A percentile compares a stretch with the other conserved stretches of the same genome.
Evolutionary conservation across 805 yeast genomes (phyloP).

Genomic region (Kluyveromyces lactis): DNA sequence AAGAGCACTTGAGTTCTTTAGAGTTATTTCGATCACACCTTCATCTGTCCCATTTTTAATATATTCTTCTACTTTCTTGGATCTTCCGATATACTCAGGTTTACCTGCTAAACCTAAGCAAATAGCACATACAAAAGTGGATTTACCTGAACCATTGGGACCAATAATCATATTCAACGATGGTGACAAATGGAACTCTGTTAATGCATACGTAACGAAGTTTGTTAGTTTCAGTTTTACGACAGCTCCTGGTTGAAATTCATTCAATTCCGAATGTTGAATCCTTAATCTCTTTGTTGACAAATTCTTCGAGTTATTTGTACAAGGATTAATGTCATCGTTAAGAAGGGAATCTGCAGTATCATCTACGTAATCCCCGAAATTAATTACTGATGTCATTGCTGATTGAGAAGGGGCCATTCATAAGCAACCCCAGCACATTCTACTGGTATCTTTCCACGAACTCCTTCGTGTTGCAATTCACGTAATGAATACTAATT

Average conservation of each 20-base stretch:
- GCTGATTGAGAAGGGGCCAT: neutral
- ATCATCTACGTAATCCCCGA: neutral
- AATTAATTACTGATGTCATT: constrained; percentile 1
- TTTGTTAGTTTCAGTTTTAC: constrained; percentile 49
- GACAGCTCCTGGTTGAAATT: constrained; percentile 39
- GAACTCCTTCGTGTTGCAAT: too few species aligned
- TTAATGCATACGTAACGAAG: constrained; percentile 61
- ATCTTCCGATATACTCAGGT: constrained; percentile 65
- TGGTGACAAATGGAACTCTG: constrained; percentile 74
- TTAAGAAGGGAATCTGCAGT: neutral
- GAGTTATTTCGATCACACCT: constrained; percentile 29
- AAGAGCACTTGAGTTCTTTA: constrained; percentile 21
- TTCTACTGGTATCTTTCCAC: too few species aligned
- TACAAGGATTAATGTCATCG: neutral
- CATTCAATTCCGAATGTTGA: constrained; percentile 9
- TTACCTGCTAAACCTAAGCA: constrained; percentile 84
- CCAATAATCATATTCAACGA: constrained; percentile 86
- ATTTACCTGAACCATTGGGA: constrained; percentile 94
- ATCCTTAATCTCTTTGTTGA: constrained; percentile 12
- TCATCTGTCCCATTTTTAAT: constrained; percentile 55
- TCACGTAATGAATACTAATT: too few species aligned
- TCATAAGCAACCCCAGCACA: too few species aligned
- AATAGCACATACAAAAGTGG: constrained; percentile 86
- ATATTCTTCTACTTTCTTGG: constrained; percentile 50
- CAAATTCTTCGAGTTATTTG: neutral